Conservation (phyloP, 2,329 filamentous ascomycete genomes). For the Coniochaeta sp. region DNA sequence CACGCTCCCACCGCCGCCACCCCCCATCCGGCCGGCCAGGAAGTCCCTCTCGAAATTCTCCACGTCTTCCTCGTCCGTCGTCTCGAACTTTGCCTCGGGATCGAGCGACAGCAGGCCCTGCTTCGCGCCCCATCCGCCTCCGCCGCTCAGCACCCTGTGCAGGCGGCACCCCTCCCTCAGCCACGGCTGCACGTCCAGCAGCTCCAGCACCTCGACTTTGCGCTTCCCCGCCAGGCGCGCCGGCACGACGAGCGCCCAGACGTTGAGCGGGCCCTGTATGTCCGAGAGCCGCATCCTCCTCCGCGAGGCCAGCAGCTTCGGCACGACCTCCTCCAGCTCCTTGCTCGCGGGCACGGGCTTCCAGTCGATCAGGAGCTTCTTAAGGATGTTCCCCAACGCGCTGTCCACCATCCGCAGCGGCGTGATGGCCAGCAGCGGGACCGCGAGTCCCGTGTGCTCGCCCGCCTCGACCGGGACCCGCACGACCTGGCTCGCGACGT, state of each 20-base stretch:
- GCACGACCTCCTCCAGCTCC: slow-evolving; percentile 62
- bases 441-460: slow-evolving; percentile 5
- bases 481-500: neutral
- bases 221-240: neutral
- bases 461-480: neutral
- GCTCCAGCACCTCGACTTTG: slow-evolving; percentile 10
- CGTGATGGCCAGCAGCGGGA: slow-evolving; percentile 57
- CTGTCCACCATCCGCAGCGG: slow-evolving; percentile 52
- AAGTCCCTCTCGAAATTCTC: slow-evolving; percentile 46
- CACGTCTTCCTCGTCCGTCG: slow-evolving; percentile 42
- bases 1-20: slow-evolving; percentile 34
- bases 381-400: slow-evolving; percentile 73
- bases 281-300: slow-evolving; percentile 14
- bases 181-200: slow-evolving; percentile 22
- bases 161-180: slow-evolving; percentile 36
- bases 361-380: slow-evolving; percentile 46
- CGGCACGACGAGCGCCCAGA: slow-evolving; percentile 68
- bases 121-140: slow-evolving; percentile 79
- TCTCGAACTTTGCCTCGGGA: slow-evolving; percentile 51
- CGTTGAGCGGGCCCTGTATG: slow-evolving; percentile 40
- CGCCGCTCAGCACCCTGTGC: slow-evolving; percentile 60
- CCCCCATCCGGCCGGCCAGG: slow-evolving; percentile 7
- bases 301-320: slow-evolving; percentile 43
- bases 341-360: slow-evolving; percentile 53
- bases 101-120: slow-evolving; percentile 73